Percentiles rank a stretch among this genome's conserved stretches.
phyloP scores from a whole-genome alignment of 148 eudicot genomes.

The Chenopodium album region DNA sequence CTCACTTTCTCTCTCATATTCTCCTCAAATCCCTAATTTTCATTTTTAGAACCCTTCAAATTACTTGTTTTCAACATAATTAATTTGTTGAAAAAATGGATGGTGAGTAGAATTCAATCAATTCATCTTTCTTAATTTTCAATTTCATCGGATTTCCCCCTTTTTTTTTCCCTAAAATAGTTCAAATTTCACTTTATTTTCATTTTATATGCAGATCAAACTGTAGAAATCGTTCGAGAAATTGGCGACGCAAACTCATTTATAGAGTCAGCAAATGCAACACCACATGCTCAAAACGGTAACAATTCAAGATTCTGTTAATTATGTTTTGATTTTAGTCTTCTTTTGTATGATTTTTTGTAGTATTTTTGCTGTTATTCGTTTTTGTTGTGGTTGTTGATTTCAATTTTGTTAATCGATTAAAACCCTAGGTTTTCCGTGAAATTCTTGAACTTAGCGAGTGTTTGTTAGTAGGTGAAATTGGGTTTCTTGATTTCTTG shows the following conservation, averaged over 20 bases:
- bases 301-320: constrained; percentile 2
- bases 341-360: not conserved
- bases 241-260: constrained; percentile 6
- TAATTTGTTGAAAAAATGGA: constrained; percentile 30
- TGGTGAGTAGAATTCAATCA: constrained; percentile 24
- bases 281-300: constrained; percentile 26
- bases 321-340: not conserved
- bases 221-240: constrained; percentile 27
- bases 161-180: not conserved
- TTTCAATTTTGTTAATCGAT: not conserved
- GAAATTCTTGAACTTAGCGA: not conserved
- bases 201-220: constrained; percentile 16
- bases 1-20: constrained; percentile 3
- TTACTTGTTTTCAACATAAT: not conserved
- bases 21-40: constrained; percentile 7
- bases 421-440: constrained; percentile 8
- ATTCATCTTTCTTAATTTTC: not conserved
- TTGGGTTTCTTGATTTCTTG: not conserved
- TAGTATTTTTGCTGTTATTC: not conserved
- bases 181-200: not conserved
- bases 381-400: not conserved
- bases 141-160: not conserved
- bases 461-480: no score
- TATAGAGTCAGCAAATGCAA: not conserved
- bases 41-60: not conserved